phyloP scores from a whole-genome alignment of 495 filamentous ascomycete genomes.

The Aspergillus indologenus region DNA sequence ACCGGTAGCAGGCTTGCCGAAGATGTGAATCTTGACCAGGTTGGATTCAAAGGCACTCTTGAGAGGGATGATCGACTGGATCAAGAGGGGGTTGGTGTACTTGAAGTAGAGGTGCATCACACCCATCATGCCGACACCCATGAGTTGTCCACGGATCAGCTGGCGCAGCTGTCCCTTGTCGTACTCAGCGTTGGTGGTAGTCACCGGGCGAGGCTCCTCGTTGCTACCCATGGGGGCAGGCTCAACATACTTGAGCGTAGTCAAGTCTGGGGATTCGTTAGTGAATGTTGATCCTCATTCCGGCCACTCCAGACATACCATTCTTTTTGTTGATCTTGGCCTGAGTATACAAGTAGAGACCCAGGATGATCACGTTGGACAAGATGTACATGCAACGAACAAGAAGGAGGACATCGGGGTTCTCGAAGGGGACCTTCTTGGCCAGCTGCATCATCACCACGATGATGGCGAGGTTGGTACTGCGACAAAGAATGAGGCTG shows the following conservation, averaged over 20 bases:
- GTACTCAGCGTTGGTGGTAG: constrained; percentile 92
- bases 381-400: constrained; percentile 80
- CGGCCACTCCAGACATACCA: constrained; percentile 53
- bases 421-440: constrained; percentile 93
- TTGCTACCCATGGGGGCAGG: constrained; percentile 84
- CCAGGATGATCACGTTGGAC: constrained; percentile 84
- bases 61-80: constrained; percentile 97
- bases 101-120: constrained; percentile 99
- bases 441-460: constrained; percentile 97
- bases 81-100: constrained; percentile 97
- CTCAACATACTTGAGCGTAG: constrained; percentile 98
- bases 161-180: constrained; percentile 79
- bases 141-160: constrained; percentile 81
- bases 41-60: constrained; percentile 94
- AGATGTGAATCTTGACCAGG: constrained; percentile 89
- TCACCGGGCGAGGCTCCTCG: constrained; percentile 92
- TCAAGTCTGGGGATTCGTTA: constrained; percentile 63
- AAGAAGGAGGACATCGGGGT: constrained; percentile 77
- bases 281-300: neutral
- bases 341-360: constrained; percentile 80
- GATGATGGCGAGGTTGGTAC: constrained; percentile 91
- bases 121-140: constrained; percentile 96
- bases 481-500: constrained; percentile 32
- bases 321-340: constrained; percentile 86
- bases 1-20: constrained; percentile 83